Evolutionary conservation across 805 yeast species (phyloP).

Genomic region (Schwanniomyces sp.): DNA sequence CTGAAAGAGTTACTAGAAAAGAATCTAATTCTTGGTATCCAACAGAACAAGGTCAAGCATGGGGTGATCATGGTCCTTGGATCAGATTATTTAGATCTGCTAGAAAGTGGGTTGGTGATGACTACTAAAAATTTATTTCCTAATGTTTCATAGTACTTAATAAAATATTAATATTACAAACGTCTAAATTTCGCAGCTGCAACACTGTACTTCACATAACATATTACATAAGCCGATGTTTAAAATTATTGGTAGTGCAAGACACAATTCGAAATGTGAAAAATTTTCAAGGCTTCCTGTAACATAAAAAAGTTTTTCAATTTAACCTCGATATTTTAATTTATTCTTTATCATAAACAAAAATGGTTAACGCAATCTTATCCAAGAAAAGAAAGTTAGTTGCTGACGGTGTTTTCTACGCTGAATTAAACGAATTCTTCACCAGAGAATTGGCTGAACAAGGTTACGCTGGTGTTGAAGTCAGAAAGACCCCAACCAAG

Average conservation of each 20-base stretch:
- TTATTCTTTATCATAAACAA: conserved; percentile 3
- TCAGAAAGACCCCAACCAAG: conserved; percentile 96
- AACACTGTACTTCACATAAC: background rate
- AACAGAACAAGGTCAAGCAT: conserved; percentile 49
- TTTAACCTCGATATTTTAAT: background rate
- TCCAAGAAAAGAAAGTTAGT: conserved; percentile 99
- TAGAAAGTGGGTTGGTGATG: conserved; percentile 81
- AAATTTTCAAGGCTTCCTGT: background rate
- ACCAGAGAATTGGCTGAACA: conserved; percentile 99
- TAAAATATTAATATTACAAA: background rate
- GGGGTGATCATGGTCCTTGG: conserved; percentile 96
- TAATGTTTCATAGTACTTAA: background rate
- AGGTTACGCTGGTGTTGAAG: conserved; percentile 99
- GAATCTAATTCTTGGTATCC: conserved; percentile 95
- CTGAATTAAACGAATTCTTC: conserved; percentile 99
- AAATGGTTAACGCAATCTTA: conserved; percentile 49
- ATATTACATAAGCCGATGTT: background rate
- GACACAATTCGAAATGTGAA: background rate
- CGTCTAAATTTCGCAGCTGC: background rate
- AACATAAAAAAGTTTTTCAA: background rate
- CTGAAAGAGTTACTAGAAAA: conserved; percentile 87
- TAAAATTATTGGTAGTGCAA: background rate
- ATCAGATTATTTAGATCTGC: conserved; percentile 88
- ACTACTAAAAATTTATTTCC: conserved; percentile 8
- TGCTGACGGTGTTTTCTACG: conserved; percentile 99